Evolutionary conservation across 768 basidiomycete genomes (phyloP).

Genomic region (Tulasnella sp.): DNA sequence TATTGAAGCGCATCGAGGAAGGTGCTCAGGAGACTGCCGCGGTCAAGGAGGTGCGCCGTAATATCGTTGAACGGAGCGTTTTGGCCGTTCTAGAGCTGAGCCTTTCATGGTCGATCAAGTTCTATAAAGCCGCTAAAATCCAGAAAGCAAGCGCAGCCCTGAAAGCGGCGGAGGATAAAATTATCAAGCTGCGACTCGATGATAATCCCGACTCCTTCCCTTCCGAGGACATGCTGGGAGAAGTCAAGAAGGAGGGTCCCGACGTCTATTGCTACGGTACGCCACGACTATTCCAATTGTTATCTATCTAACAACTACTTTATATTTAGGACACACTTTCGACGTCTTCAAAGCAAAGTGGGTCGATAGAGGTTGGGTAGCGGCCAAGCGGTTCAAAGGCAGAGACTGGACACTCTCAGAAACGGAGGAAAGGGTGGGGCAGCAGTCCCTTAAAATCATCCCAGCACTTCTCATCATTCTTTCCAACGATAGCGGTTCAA

Average conservation of each 20-base stretch:
- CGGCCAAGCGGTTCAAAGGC: neutral
- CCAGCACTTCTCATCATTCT: neutral
- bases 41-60: neutral
- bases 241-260: neutral
- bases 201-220: neutral
- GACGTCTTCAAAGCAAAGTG: neutral
- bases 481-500: neutral
- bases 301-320: neutral
- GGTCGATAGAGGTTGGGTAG: neutral
- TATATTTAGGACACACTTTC: neutral
- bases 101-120: neutral
- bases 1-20: neutral
- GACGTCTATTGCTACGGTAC: neutral
- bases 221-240: neutral
- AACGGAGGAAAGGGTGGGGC: neutral
- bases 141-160: neutral
- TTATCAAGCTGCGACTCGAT: neutral
- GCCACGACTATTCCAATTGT: neutral
- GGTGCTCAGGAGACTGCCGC: neutral
- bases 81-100: too few relatives aligned
- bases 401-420: neutral
- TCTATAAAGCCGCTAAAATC: neutral
- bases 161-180: neutral
- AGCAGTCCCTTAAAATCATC: neutral
- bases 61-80: too few relatives aligned